Evolutionary conservation across 805 yeast species (phyloP).

Genomic region (Cyberlindnera meyerae): DNA sequence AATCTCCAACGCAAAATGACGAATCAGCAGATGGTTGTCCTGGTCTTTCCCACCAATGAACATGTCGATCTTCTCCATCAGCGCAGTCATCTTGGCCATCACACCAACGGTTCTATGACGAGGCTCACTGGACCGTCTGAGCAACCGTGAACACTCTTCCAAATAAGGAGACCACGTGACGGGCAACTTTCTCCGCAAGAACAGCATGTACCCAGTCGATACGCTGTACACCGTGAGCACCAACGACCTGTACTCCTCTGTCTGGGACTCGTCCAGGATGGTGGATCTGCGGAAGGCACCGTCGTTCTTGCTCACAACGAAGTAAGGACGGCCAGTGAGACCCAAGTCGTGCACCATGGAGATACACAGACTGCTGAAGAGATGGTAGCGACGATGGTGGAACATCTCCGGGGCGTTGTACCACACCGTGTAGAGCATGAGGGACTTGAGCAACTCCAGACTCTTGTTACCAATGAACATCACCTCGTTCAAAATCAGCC

Average conservation of each 20-base stretch:
- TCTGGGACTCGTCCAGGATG: conserved; percentile 33
- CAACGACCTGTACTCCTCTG: conserved; percentile 44
- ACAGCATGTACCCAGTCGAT: conserved; percentile 59
- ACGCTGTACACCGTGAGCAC: conserved; percentile 56
- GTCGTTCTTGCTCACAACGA: conserved; percentile 36
- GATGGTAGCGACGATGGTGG: conserved; percentile 71
- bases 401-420: conserved; percentile 80
- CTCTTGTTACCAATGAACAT: conserved; percentile 68
- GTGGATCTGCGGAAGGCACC: conserved; percentile 38
- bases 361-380: conserved; percentile 59
- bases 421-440: conserved; percentile 66
- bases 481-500: conserved; percentile 50
- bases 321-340: conserved; percentile 49
- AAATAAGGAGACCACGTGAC: conserved; percentile 59
- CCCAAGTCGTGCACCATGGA: conserved; percentile 75
- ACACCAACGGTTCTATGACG: conserved; percentile 43
- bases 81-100: conserved; percentile 53
- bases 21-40: conserved; percentile 16
- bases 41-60: conserved; percentile 15
- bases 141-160: conserved; percentile 50
- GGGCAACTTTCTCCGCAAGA: conserved; percentile 57
- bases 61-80: conserved; percentile 50
- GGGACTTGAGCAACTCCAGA: conserved; percentile 58
- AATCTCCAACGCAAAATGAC: conserved; percentile 16
- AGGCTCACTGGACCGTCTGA: conserved; percentile 34